These are phyloP conservation scores for Colletotrichum sp. DNA, from an alignment of 2,329 filamentous ascomycete genomes.

Conservation along the genomic window DNA sequence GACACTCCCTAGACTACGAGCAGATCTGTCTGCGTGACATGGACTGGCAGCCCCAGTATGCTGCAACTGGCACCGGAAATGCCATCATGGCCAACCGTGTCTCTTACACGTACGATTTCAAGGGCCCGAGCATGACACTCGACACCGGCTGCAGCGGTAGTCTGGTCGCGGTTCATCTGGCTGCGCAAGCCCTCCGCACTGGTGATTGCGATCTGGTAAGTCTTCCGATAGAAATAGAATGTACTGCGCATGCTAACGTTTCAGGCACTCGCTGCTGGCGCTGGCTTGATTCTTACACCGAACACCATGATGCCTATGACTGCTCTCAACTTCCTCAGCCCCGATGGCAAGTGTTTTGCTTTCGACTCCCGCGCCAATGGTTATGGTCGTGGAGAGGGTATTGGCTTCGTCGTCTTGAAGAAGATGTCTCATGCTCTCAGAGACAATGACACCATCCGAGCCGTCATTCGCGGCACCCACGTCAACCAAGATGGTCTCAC, in stretches of 20 bases:
- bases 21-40: slow-evolving; percentile 54
- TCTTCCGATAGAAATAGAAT: background rate
- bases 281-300: slow-evolving; percentile 58
- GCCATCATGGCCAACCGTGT: slow-evolving; percentile 61
- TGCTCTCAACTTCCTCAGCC: slow-evolving; percentile 56
- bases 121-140: slow-evolving; percentile 60
- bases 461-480: slow-evolving; percentile 57
- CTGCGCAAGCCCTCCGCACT: slow-evolving; percentile 51
- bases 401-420: slow-evolving; percentile 65
- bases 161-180: slow-evolving; percentile 58
- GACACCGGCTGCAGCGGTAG: slow-evolving; percentile 65
- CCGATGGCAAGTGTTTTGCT: slow-evolving; percentile 55
- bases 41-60: slow-evolving; percentile 54
- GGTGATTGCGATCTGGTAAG: slow-evolving; percentile 47
- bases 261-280: slow-evolving; percentile 54
- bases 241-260: slow-evolving; percentile 18
- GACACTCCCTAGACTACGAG: slow-evolving; percentile 47
- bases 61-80: slow-evolving; percentile 57
- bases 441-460: slow-evolving; percentile 63
- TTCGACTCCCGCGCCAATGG: slow-evolving; percentile 66
- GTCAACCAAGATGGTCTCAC: slow-evolving; percentile 66
- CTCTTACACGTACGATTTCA: slow-evolving; percentile 59
- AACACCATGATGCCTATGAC: slow-evolving; percentile 63
- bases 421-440: slow-evolving; percentile 59
- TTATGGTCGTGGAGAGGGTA: slow-evolving; percentile 69